Evolutionary conservation across 768 basidiomycete genomes (phyloP).

Genomic region (Boletus reticulatus): DNA sequence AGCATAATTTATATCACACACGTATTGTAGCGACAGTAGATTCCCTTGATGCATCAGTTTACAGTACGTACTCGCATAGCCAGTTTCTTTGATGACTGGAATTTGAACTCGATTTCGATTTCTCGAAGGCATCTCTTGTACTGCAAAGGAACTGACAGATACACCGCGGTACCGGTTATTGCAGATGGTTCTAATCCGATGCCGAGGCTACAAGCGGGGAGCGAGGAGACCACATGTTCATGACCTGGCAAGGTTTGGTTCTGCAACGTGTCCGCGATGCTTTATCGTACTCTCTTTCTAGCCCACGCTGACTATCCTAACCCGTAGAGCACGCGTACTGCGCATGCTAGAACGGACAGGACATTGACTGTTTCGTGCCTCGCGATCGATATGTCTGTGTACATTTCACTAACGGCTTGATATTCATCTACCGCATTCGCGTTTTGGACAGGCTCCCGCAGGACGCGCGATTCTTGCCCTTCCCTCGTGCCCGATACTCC

Average conservation of each 20-base stretch:
- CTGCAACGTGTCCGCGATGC: conserved; percentile 22
- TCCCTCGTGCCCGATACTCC: conserved; percentile 29
- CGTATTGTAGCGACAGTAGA: conserved; percentile 12
- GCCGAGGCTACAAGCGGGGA: neutral
- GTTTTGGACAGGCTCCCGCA: conserved; percentile 28
- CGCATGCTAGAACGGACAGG: conserved; percentile 25
- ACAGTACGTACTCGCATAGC: neutral
- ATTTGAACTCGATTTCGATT: too few species aligned
- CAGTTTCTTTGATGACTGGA: too few species aligned
- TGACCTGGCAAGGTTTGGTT: conserved; percentile 13
- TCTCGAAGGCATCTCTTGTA: too few species aligned
- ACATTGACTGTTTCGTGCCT: conserved; percentile 15
- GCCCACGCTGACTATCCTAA: conserved; percentile 4
- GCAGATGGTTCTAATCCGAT: conserved; percentile 2
- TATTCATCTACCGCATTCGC: conserved; percentile 19
- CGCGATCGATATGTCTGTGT: conserved; percentile 20
- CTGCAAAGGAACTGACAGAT: too few species aligned
- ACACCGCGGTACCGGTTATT: neutral
- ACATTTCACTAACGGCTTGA: conserved; percentile 12
- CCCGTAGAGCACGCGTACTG: conserved; percentile 23
- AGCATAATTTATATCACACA: conserved; percentile 14
- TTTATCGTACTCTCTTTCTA: conserved; percentile 2
- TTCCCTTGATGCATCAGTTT: neutral
- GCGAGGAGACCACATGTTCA: conserved; percentile 13
- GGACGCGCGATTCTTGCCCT: conserved; percentile 22